Base-by-base conservation (phyloP, 1,284 basidiomycete genomes). In the Microstroma glucosiphilum region DNA sequence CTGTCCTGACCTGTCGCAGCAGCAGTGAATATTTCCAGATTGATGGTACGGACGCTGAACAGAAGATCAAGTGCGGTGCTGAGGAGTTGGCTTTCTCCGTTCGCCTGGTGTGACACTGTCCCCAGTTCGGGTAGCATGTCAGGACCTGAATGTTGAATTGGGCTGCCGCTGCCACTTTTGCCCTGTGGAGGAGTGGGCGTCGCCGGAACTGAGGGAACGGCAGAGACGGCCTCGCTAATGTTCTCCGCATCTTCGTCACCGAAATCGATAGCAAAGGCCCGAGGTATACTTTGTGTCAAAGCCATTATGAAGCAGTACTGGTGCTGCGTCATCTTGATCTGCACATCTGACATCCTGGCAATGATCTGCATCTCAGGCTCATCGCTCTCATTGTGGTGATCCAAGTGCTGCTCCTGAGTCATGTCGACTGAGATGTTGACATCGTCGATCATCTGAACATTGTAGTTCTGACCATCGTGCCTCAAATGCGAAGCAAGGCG, bases 1-100 rank as follows among this genome's bases (percentile, higher is more conserved):
- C 85, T 85, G 13, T 82, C 79, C 60, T 87, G 84, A 0, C 81
- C 81, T 8, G 84, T 84, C 0, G 89, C 91, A 43, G 82, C 81
- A 1, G 80, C 83, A 62, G 89, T 90, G 79, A 92, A 98, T n/a
- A 98, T 83, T 76, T 96, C 91, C n/a, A 98, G 83, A 71, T 89
- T 90, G 70, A 97, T 85, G 0, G 86, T 83, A 54, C 85, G 82
- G 62, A 96, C 83, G 8, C 84, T 84, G 66, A 97, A 87, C 17
- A 88, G 84, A 56, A 96, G 78, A 77, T 96, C 91, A 42, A 94
- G 60, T 0, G 85, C 84, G 1, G 87, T 61, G 75, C 80, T 53
- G 4, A 73, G 67, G 9, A 60, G 58, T 1, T 60, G 60, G 40
- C 66, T 63, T 30, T 69, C 65, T 19, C 62, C 59, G 17, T 71